Conservation (phyloP, 306 rosid genomes). For the Fragaria iinumae region DNA sequence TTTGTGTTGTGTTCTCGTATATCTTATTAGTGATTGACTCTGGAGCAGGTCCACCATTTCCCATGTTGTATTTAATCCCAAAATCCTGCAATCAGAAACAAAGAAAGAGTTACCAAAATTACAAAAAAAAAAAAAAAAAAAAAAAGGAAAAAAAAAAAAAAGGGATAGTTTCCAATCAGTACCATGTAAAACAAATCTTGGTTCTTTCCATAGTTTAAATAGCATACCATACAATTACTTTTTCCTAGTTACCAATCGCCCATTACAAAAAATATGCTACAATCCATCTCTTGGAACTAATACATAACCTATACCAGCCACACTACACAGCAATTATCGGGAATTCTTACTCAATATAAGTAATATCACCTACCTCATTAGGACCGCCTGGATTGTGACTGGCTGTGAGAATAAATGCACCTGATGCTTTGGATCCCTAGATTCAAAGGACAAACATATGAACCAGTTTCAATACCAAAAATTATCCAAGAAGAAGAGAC, state of each 20-base stretch:
- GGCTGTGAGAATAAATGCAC: constrained; percentile 96
- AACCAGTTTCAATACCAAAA: constrained; percentile 18
- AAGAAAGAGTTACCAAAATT: not conserved
- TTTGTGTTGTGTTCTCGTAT: constrained; percentile 75
- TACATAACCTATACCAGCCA: not conserved
- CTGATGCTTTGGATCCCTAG: constrained; percentile 90
- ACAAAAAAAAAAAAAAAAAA: not conserved
- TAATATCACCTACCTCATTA: constrained; percentile 53
- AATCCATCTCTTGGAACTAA: not conserved
- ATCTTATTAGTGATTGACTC: constrained; percentile 90
- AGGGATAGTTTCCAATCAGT: not conserved
- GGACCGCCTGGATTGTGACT: constrained; percentile 99
- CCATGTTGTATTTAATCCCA: constrained; percentile 98
- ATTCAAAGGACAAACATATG: constrained; percentile 14
- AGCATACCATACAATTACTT: not conserved
- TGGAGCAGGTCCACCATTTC: constrained; percentile 98
- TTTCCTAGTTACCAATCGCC: not conserved
- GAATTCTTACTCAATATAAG: not conserved
- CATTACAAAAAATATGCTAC: not conserved
- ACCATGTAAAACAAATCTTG: not conserved
- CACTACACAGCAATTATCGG: not conserved
- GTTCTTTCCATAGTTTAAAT: not conserved
- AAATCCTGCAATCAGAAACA: constrained; percentile 76
- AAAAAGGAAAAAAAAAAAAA: not conserved
- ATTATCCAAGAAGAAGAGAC: not conserved